These are phyloP conservation scores for Poa annua DNA, from an alignment of 176 grass and related monocot species.

Conservation along the genomic window DNA sequence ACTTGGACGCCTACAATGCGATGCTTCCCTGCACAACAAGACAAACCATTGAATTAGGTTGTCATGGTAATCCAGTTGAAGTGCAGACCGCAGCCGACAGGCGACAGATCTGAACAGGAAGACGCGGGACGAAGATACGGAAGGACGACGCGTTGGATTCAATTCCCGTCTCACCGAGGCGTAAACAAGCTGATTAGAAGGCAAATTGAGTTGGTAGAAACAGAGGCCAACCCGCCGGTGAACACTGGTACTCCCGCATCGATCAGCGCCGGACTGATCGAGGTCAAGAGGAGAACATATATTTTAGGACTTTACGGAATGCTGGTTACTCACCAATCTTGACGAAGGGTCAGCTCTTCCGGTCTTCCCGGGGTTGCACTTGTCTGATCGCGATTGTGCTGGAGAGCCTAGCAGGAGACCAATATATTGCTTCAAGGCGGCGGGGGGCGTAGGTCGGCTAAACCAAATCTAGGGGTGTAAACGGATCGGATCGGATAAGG, in stretches of 20 bases:
- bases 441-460: no score
- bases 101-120: background rate
- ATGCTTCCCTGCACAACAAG: constrained; percentile 58
- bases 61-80: no score
- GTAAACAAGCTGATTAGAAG: background rate
- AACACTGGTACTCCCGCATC: background rate
- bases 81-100: no score
- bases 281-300: background rate
- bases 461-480: no score
- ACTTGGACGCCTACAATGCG: constrained; percentile 73
- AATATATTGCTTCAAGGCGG: no score
- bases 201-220: background rate
- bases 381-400: constrained; percentile 64
- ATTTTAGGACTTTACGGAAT: background rate
- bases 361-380: constrained; percentile 89
- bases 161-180: background rate
- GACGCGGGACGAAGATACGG: no score
- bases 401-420: no score
- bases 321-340: constrained; percentile 61
- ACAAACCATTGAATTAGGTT: background rate
- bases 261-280: background rate
- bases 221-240: background rate
- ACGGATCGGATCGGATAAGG: no score
- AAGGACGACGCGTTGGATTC: background rate
- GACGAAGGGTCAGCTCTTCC: constrained; percentile 95